phyloP scores from a whole-genome alignment of 2,329 filamentous ascomycete genomes.

The Exophiala sp. region DNA sequence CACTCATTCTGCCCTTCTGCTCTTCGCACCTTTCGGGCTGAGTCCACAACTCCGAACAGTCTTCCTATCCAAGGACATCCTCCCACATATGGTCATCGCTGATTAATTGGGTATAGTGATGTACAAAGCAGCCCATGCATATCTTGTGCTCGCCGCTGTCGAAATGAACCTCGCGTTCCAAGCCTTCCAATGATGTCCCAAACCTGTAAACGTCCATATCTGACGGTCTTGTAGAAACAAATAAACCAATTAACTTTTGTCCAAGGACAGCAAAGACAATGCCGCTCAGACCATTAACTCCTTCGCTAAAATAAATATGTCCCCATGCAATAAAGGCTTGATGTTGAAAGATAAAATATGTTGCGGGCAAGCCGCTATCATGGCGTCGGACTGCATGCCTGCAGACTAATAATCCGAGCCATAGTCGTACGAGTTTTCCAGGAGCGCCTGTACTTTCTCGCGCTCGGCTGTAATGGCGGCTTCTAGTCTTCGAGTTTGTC shows the following conservation, averaged over 20 bases:
- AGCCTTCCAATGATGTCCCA: not conserved
- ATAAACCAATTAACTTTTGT: not conserved
- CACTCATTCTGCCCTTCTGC: no score
- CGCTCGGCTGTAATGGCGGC: slow-evolving; percentile 63
- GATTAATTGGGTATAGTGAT: slow-evolving; percentile 2
- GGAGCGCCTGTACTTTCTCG: slow-evolving; percentile 40
- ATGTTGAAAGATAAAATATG: not conserved
- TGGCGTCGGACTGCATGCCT: not conserved
- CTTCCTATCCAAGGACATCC: no score
- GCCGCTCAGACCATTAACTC: not conserved
- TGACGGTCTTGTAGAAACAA: not conserved
- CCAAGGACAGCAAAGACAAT: not conserved
- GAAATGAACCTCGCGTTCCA: not conserved
- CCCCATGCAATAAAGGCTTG: not conserved
- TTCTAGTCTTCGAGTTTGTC: slow-evolving; percentile 67
- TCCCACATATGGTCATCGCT: no score
- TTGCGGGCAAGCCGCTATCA: not conserved
- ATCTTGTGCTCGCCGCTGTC: not conserved
- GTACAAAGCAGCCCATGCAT: not conserved
- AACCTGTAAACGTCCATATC: not conserved
- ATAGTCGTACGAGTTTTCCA: slow-evolving; percentile 18
- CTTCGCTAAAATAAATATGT: not conserved
- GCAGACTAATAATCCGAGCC: slow-evolving; percentile 18
- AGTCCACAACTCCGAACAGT: no score
- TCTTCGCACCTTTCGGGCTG: no score